These are phyloP conservation scores for Thalassiosira profunda DNA, from an alignment of 108 stramenopile genomes.

Conservation along the genomic window DNA sequence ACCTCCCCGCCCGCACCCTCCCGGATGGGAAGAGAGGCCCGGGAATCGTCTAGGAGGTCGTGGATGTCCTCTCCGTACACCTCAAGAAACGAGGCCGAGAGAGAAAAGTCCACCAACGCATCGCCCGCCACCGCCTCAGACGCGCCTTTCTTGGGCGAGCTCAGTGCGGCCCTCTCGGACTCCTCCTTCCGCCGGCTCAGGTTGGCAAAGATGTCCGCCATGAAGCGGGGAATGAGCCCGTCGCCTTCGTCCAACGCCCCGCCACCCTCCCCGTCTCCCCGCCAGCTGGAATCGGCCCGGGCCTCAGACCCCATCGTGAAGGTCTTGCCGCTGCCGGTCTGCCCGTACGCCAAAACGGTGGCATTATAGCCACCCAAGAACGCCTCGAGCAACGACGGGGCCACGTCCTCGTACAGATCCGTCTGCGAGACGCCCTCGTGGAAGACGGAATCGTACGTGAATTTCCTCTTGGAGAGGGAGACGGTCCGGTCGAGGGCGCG, in stretches of 20 bases:
- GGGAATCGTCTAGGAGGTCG: conserved; percentile 81
- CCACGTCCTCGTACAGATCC: conserved; percentile 72
- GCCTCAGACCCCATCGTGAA: conserved; percentile 92
- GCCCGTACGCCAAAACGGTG: conserved; percentile 77
- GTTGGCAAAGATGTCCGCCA: conserved; percentile 83
- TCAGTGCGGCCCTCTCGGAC: conserved; percentile 35
- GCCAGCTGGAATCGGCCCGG: conserved; percentile 40
- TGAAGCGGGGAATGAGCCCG: conserved; percentile 92
- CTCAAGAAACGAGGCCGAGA: conserved; percentile 85
- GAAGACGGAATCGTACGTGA: conserved; percentile 87
- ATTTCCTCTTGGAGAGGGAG: conserved; percentile 61
- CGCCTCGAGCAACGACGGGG: conserved; percentile 66
- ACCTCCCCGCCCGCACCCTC: conserved; percentile 81
- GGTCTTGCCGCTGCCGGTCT: conserved; percentile 66
- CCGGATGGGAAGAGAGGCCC: conserved; percentile 76
- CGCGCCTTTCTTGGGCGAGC: not conserved
- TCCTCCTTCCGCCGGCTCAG: conserved; percentile 47
- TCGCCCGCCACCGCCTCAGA: too few relatives aligned
- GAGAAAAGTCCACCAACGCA: not conserved
- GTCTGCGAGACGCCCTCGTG: conserved; percentile 51
- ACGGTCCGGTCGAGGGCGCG: conserved; percentile 53
- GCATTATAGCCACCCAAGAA: conserved; percentile 95
- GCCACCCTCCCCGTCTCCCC: conserved; percentile 7
- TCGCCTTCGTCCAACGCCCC: conserved; percentile 45
- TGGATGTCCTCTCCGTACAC: conserved; percentile 96